phyloP scores from a whole-genome alignment of 2,329 filamentous ascomycete genomes.

The Tricladium varicosporioides region DNA sequence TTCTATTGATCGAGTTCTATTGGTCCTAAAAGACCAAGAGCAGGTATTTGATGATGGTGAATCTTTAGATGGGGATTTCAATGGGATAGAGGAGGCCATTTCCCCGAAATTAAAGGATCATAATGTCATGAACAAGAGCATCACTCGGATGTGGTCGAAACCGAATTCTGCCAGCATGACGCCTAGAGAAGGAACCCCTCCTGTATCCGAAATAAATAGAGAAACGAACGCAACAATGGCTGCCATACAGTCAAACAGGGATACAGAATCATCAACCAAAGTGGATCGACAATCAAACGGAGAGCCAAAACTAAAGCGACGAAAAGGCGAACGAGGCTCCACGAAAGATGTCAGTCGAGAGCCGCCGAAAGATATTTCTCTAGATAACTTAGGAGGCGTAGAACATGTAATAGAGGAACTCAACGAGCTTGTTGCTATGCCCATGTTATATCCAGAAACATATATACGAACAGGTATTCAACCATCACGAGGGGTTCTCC shows the following conservation, averaged over 20 bases:
- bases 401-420: slow-evolving; percentile 69
- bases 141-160: slow-evolving; percentile 57
- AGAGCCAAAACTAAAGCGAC: slow-evolving; percentile 65
- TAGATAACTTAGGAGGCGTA: slow-evolving; percentile 75
- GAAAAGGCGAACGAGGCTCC: slow-evolving; percentile 50
- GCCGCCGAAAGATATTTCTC: slow-evolving; percentile 64
- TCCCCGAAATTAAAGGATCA: slow-evolving; percentile 37
- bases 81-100: slow-evolving; percentile 41
- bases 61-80: slow-evolving; percentile 48
- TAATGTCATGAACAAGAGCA: slow-evolving; percentile 65
- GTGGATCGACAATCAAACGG: slow-evolving; percentile 58
- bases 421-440: slow-evolving; percentile 69
- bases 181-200: slow-evolving; percentile 23
- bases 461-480: slow-evolving; percentile 66
- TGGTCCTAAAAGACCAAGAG: slow-evolving; percentile 62
- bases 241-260: slow-evolving; percentile 27
- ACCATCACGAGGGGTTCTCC: slow-evolving; percentile 70
- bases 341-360: slow-evolving; percentile 56
- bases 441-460: slow-evolving; percentile 65
- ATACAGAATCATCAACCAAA: slow-evolving; percentile 29
- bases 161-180: slow-evolving; percentile 27
- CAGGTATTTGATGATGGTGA: slow-evolving; percentile 42
- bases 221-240: slow-evolving; percentile 20
- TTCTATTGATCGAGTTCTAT: slow-evolving; percentile 78
- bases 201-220: slow-evolving; percentile 14